Evolutionary conservation across 23 red algal genomes (phyloP).

Genomic region (Pyropia yezoensis): DNA sequence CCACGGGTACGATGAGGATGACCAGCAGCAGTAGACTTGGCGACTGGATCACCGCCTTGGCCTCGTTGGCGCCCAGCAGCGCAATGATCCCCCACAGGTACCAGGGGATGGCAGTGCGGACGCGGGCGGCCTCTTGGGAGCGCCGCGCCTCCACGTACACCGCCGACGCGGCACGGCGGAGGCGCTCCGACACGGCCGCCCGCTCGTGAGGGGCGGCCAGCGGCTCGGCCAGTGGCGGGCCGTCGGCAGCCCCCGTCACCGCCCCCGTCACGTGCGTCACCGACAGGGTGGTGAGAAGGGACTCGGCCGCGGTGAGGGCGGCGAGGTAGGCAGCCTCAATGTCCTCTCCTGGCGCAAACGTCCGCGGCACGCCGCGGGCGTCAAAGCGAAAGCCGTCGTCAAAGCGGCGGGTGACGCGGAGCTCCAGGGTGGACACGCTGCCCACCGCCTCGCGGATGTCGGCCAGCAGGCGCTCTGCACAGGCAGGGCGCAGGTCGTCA

Average conservation of each 20-base stretch:
- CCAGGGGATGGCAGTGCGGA: slow-evolving; percentile 54
- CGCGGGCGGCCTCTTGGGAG: slow-evolving; percentile 72
- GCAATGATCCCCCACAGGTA: slow-evolving; percentile 53
- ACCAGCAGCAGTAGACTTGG: slow-evolving; percentile 65
- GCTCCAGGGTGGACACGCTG: slow-evolving; percentile 24
- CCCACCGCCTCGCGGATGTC: slow-evolving; percentile 43
- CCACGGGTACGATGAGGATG: slow-evolving; percentile 41
- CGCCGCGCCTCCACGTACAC: slow-evolving; percentile 84
- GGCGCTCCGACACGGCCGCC: slow-evolving; percentile 29
- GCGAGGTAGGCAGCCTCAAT: slow-evolving; percentile 57
- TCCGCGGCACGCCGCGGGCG: slow-evolving; percentile 59
- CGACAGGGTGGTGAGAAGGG: slow-evolving; percentile 19
- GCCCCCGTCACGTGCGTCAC: slow-evolving; percentile 12
- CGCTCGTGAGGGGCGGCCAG: slow-evolving; percentile 16
- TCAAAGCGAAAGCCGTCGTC: slow-evolving; percentile 93
- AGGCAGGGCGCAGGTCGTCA: slow-evolving; percentile 31
- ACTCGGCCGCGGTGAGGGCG: slow-evolving; percentile 42
- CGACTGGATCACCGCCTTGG: slow-evolving; percentile 46
- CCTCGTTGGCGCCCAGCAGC: slow-evolving; percentile 88
- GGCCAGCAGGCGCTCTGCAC: slow-evolving; percentile 8
- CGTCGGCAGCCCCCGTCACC: slow-evolving; percentile 2
- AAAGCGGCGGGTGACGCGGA: slow-evolving; percentile 64
- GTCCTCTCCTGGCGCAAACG: slow-evolving; percentile 71
- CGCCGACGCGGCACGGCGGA: slow-evolving; percentile 48
- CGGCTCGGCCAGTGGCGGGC: slow-evolving; percentile 3